Base-by-base conservation (phyloP, 2,329 filamentous ascomycete species). In the Penicillium sp. region DNA sequence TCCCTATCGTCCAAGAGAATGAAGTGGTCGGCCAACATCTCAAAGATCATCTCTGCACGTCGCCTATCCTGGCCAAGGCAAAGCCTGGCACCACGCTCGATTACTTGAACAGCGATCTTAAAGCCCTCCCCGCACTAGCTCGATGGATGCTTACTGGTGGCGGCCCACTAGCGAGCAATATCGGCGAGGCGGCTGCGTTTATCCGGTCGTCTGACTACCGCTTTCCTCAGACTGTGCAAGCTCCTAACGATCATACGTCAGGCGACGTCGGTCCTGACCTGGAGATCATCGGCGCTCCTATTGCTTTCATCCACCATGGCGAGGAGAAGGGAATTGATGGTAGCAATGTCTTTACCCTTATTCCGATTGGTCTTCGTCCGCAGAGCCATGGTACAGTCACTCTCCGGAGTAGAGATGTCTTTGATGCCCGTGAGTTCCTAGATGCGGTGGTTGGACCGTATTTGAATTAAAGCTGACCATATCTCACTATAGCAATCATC, bases 1-100 rank as follows among this genome's bases (percentile, higher is more conserved):
- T 78, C 31, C 69, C 72, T 7, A 31, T 63, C 5, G 11, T 64
- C 13, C 18, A 51, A 3, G 62, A 62, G 5, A 62, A 51, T 22
- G 44, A 44, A 4, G 52, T 49, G 5, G 61, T 69, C 6, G 66
- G 66, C 6, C 43, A 56, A 9, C 61, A 68, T 22, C 46, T 64
- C 4, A 62, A 64, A 46, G 62, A 66, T 33, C 59, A 66, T 31
- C 43, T 64, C 18, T 59, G 54, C n/a, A 52, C 63, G 6, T 58
- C 55, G 1, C 55, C 63, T 2, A 54, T 66, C 6, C 50, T 64
- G 7, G 60, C 57, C 55, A 66, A 66, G 53, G 61, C 60, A 2
- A 60, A 62, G 39, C 33, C 53, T 16, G 57, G 56, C 6, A 41
- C 40, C 7, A 64, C 60, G 4, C 60, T 66, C 3, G 63, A 66